Evolutionary conservation across 1,284 basidiomycete genomes (phyloP).

Genomic region (Ustilago xerochloae): DNA sequence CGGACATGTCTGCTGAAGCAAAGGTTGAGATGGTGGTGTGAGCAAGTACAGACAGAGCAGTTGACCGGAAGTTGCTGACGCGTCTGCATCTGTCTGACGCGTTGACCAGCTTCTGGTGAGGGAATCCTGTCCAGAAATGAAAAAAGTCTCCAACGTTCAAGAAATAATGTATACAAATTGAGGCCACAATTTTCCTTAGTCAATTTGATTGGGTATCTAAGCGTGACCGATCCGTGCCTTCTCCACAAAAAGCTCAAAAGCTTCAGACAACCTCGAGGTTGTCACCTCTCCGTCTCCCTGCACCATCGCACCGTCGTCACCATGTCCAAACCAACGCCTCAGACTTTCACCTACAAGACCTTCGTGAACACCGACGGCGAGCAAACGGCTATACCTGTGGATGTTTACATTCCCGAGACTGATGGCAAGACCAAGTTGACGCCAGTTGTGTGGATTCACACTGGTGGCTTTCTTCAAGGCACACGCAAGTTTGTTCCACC

Average conservation of each 20-base stretch:
- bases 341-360: slow-evolving; percentile 53
- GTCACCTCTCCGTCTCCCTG: not conserved
- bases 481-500: slow-evolving; percentile 54
- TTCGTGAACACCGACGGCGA: slow-evolving; percentile 42
- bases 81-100: too few species aligned
- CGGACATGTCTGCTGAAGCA: not conserved
- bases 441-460: slow-evolving; percentile 55
- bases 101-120: too few species aligned
- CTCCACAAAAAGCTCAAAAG: not conserved
- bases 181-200: too few species aligned
- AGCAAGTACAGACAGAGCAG: too few species aligned
- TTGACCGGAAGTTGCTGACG: too few species aligned
- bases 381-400: slow-evolving; percentile 41
- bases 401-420: slow-evolving; percentile 50
- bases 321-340: slow-evolving; percentile 25
- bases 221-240: too few species aligned
- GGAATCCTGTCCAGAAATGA: too few species aligned
- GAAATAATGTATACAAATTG: too few species aligned
- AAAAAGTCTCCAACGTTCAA: too few species aligned
- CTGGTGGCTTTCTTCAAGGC: slow-evolving; percentile 54
- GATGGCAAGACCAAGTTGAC: slow-evolving; percentile 16
- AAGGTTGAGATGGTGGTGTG: too few species aligned
- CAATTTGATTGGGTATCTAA: too few species aligned
- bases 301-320: not conserved
- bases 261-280: not conserved